phyloP scores from a whole-genome alignment of 805 yeast species.

The Spencermartinsiella europaea region DNA sequence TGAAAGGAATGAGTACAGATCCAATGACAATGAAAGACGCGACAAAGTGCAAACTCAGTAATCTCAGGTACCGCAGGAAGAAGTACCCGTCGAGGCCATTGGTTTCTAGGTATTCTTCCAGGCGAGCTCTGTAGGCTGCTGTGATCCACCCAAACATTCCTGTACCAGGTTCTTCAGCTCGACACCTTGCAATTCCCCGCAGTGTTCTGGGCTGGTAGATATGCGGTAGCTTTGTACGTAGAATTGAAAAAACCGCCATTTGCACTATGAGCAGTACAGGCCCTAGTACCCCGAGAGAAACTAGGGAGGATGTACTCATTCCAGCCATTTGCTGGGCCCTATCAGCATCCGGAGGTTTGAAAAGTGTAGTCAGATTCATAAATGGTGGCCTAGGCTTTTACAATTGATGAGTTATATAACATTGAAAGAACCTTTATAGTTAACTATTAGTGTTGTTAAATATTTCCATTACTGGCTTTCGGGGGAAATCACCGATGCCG shows the following conservation, averaged over 20 bases:
- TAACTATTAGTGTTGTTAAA: no score
- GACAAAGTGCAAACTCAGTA: constrained; percentile 47
- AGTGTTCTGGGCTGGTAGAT: constrained; percentile 55
- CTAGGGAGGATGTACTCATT: constrained; percentile 45
- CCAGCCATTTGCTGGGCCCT: constrained; percentile 10
- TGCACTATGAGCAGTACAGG: constrained; percentile 51
- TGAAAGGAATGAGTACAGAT: constrained; percentile 54
- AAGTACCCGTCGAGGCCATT: constrained; percentile 73
- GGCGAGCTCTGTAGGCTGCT: constrained; percentile 33
- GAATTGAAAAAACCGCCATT: constrained; percentile 32
- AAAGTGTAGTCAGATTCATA: background rate
- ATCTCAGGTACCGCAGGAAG: constrained; percentile 55
- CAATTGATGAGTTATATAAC: no score
- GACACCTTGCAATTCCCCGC: constrained; percentile 38
- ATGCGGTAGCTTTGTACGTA: constrained; percentile 32
- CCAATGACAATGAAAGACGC: constrained; percentile 50
- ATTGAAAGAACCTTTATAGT: no score
- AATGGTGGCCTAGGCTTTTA: no score
- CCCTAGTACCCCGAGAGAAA: constrained; percentile 53
- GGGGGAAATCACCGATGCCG: no score
- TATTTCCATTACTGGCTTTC: no score
- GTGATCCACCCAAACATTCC: constrained; percentile 59
- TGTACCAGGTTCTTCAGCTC: constrained; percentile 27
- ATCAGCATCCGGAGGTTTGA: constrained; percentile 7
- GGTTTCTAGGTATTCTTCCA: constrained; percentile 39